Evolutionary conservation across 768 basidiomycete species (phyloP).

Genomic region (Scleroderma citrinum): DNA sequence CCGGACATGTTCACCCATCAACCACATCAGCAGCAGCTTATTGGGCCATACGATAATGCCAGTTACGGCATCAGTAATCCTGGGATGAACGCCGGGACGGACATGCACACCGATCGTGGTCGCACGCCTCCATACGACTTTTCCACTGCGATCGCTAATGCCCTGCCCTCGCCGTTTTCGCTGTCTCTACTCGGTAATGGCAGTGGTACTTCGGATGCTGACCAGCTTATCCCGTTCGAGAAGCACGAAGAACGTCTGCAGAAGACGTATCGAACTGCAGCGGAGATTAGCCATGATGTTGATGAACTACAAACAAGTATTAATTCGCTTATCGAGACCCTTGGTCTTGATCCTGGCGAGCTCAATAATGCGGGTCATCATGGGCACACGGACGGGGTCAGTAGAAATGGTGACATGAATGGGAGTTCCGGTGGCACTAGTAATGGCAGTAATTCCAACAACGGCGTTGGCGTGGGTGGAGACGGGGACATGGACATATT

Average conservation of each 20-base stretch:
- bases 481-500: conserved; percentile 15
- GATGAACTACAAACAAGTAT: conserved; percentile 64
- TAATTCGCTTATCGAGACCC: conserved; percentile 62
- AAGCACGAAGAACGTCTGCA: conserved; percentile 41
- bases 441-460: background rate
- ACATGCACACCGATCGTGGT: conserved; percentile 2
- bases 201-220: conserved; percentile 21
- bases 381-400: conserved; percentile 4
- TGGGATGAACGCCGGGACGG: background rate
- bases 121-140: conserved; percentile 13
- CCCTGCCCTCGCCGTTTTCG: conserved; percentile 15
- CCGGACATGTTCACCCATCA: conserved; percentile 19
- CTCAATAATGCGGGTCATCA: conserved; percentile 9
- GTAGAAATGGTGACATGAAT: conserved; percentile 3
- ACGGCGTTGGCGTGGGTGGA: background rate
- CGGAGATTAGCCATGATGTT: conserved; percentile 69
- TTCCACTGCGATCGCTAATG: conserved; percentile 12
- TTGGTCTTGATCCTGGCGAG: conserved; percentile 55
- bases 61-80: conserved; percentile 6
- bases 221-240: conserved; percentile 28
- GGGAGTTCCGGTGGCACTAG: background rate
- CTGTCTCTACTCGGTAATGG: conserved; percentile 20
- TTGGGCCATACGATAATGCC: conserved; percentile 23
- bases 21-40: conserved; percentile 15
- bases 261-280: conserved; percentile 51